Percentiles rank a stretch among this genome's conserved stretches.
Evolutionary conservation across 805 yeast species (phyloP).

Genomic region (Wickerhamiella azyma): DNA sequence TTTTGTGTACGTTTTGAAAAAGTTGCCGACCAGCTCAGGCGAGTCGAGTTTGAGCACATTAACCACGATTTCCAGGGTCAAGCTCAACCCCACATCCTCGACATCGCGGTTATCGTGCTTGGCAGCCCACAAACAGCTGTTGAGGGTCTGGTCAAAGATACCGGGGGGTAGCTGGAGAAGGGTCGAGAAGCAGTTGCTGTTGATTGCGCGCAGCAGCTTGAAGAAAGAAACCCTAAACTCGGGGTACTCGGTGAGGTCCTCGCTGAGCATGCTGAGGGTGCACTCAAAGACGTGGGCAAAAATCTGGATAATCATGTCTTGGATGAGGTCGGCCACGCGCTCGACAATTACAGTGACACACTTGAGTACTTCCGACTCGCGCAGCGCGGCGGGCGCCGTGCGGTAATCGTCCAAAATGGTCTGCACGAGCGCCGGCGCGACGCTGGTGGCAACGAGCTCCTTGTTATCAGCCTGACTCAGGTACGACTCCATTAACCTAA

Average conservation of each 20-base stretch:
- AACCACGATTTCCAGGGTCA: slow-evolving; percentile 68
- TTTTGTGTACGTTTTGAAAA: slow-evolving; percentile 79
- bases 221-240: slow-evolving; percentile 96
- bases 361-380: slow-evolving; percentile 94
- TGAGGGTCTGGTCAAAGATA: slow-evolving; percentile 80
- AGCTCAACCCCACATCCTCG: slow-evolving; percentile 76
- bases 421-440: slow-evolving; percentile 67
- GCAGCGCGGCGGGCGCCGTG: slow-evolving; percentile 82
- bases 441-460: slow-evolving; percentile 69
- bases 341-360: slow-evolving; percentile 85
- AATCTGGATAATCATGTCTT: slow-evolving; percentile 70
- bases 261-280: slow-evolving; percentile 88
- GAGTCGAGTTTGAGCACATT: slow-evolving; percentile 61
- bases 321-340: slow-evolving; percentile 70
- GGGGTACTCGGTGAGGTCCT: slow-evolving; percentile 91
- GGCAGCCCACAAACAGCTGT: slow-evolving; percentile 96
- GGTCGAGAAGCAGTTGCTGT: slow-evolving; percentile 73
- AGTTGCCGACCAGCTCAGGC: slow-evolving; percentile 64
- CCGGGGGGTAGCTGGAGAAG: slow-evolving; percentile 78
- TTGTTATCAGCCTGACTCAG: slow-evolving; percentile 73
- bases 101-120: slow-evolving; percentile 96
- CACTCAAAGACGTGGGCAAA: slow-evolving; percentile 86
- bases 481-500: slow-evolving; percentile 79
- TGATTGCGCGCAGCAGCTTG: slow-evolving; percentile 74
- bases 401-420: slow-evolving; percentile 85